phyloP scores from a whole-genome alignment of 2,329 filamentous ascomycete genomes.

The Ascomycota sp. region DNA sequence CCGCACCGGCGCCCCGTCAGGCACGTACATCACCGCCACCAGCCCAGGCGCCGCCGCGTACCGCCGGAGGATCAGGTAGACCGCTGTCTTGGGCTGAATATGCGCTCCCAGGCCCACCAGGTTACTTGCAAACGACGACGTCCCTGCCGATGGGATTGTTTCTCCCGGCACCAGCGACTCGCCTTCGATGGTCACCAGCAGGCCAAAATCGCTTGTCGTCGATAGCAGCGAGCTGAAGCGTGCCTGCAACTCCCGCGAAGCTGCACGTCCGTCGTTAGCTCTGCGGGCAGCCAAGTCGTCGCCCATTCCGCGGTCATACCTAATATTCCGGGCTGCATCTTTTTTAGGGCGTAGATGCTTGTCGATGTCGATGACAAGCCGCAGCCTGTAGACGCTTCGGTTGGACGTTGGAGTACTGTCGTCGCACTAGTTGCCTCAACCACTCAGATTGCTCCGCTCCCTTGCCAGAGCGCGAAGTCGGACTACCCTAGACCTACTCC shows the following conservation, averaged over 20 bases:
- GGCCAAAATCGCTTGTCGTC: constrained; percentile 40
- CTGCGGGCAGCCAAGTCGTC: not conserved
- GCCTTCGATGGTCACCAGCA: constrained; percentile 48
- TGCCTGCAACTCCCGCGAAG: constrained; percentile 55
- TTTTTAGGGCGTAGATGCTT: constrained; percentile 1
- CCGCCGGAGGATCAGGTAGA: constrained; percentile 58
- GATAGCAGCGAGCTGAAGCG: constrained; percentile 52
- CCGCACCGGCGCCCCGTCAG: constrained; percentile 56
- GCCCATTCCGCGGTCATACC: constrained; percentile 22
- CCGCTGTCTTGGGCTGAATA: constrained; percentile 43
- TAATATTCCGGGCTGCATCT: constrained; percentile 64
- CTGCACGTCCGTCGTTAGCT: constrained; percentile 18
- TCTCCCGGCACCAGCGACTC: constrained; percentile 46
- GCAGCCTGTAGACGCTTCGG: not conserved
- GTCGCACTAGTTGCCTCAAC: no score
- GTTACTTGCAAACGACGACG: constrained; percentile 41
- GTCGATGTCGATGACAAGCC: no score
- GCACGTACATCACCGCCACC: constrained; percentile 58
- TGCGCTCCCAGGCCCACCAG: constrained; percentile 40
- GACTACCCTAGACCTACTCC: not conserved
- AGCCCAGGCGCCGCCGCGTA: constrained; percentile 37
- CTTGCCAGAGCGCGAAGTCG: no score
- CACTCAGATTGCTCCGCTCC: no score
- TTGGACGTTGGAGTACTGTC: not conserved
- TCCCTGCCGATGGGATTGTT: constrained; percentile 26